Conservation (phyloP, 1,284 basidiomycete genomes). For the Fomitopsis pinicola region DNA sequence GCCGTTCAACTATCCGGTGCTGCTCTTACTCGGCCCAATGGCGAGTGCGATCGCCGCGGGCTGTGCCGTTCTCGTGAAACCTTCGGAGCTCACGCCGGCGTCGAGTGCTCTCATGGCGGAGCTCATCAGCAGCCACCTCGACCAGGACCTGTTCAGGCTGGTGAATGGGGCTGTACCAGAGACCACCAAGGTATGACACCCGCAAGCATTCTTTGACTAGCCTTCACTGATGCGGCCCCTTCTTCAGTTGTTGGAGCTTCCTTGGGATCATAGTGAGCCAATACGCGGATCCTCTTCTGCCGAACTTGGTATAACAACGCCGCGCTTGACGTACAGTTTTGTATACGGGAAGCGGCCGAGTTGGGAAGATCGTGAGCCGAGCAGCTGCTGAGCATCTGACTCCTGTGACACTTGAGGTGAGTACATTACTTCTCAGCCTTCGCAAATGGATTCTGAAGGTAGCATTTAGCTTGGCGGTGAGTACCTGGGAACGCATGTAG, state of each 20-base stretch:
- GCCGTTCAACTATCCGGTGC: slow-evolving; percentile 59
- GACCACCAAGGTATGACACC: slow-evolving; percentile 53
- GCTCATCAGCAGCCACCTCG: slow-evolving; percentile 79
- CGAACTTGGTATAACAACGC: slow-evolving; percentile 4
- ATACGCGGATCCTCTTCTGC: neutral
- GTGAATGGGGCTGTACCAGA: slow-evolving; percentile 78
- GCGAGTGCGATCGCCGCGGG: slow-evolving; percentile 82
- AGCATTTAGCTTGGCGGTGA: slow-evolving; percentile 12
- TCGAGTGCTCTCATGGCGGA: slow-evolving; percentile 67
- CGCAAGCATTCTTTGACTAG: neutral
- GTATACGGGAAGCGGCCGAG: slow-evolving; percentile 64
- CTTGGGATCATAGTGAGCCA: slow-evolving; percentile 82
- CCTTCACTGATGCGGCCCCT: neutral
- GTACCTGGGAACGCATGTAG: neutral
- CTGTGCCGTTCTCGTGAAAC: slow-evolving; percentile 72
- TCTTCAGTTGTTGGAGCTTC: slow-evolving; percentile 64
- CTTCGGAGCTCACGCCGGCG: slow-evolving; percentile 75
- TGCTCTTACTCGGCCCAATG: slow-evolving; percentile 48
- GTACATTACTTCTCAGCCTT: slow-evolving; percentile 3
- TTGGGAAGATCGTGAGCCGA: slow-evolving; percentile 74
- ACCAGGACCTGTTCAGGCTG: slow-evolving; percentile 65
- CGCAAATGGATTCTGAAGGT: neutral
- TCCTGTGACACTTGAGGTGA: slow-evolving; percentile 76
- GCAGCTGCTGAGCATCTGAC: slow-evolving; percentile 88
- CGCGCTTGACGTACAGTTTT: slow-evolving; percentile 37